Conservation (phyloP, 192 early-diverging fungal species). For the Thoreauomyces humboldtii region DNA sequence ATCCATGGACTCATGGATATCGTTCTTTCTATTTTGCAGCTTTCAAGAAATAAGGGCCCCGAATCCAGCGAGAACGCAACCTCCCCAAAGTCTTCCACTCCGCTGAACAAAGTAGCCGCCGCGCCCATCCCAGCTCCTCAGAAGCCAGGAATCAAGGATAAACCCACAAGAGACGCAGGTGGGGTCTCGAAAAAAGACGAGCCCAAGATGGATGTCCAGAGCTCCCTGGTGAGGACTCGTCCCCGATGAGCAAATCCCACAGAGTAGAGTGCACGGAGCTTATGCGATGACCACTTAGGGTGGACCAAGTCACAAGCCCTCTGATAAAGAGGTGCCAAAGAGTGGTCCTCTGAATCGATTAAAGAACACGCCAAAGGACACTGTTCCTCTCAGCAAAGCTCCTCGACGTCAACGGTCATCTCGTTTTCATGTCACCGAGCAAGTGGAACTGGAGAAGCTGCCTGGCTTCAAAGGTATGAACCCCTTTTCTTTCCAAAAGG, state of each 20-base stretch:
- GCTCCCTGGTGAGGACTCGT: too few species aligned
- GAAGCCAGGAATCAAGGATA: conserved; percentile 29
- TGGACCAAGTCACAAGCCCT: conserved; percentile 19
- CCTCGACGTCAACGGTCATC: conserved; percentile 83
- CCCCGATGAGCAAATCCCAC: not conserved
- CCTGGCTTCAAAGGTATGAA: conserved; percentile 72
- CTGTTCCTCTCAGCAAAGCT: conserved; percentile 74
- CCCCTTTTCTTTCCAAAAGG: too few species aligned
- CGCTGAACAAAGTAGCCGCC: conserved; percentile 47
- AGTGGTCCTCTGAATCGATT: conserved; percentile 49
- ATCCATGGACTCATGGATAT: not conserved
- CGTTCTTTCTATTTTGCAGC: conserved; percentile 18
- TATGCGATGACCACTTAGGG: not conserved
- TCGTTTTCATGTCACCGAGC: conserved; percentile 79
- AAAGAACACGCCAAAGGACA: conserved; percentile 58
- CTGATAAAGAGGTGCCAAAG: conserved; percentile 47
- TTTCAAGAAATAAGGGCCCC: conserved; percentile 44
- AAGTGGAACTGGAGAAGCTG: conserved; percentile 76
- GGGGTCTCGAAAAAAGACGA: conserved; percentile 27
- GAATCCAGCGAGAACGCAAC: conserved; percentile 23
- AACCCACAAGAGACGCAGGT: conserved; percentile 20
- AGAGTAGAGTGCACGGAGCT: not conserved
- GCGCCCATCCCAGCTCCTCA: conserved; percentile 24
- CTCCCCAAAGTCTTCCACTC: conserved; percentile 28
- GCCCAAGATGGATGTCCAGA: conserved; percentile 31